Evolutionary conservation across 495 filamentous ascomycete species (phyloP), one percentile per base, ranked within the genome.

Genomic region (Lophium mytilinum): DNA sequence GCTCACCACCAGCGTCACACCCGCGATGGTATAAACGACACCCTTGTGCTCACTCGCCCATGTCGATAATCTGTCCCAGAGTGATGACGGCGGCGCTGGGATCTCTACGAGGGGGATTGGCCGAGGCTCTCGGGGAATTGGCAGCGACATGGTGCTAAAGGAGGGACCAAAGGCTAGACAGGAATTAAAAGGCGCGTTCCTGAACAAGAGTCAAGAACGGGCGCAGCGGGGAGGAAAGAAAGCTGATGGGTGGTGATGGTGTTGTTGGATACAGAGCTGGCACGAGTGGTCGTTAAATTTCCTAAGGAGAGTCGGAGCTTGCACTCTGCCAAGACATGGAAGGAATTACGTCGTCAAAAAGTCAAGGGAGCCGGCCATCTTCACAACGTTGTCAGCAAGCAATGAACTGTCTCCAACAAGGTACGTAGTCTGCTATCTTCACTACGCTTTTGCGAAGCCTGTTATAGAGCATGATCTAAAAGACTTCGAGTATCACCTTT

Each of bases 31-130:
- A 72, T 96, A 98, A 39, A 96, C 93, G 46, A 91, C 77, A 40
- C 86, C 87, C 75, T 96, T 98, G 70, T 98, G 86, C 66, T 97
- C 93, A 0, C 91, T 89, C 21, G 86, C 89, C 90, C 92, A 98
- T 71, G 80, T 87, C 60, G 89, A 87, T 66, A 96, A 73, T 57
- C 90, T 84, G 71, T 92, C 85, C 89, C 89, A 95, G 52, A 94
- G 68, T 18, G 90, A 89, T 57, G 86, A 79, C 50, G 79, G 68
- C 52, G 77, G 72, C 35, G 80, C 68, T 46, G 77, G n/a, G 12
- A 58, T 46, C 37, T 57, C 51, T 36, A 33, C 51, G 50, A 61
- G 51, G 19, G 75, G 63, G 78, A 69, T 53, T 72, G 76, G 66
- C 76, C 76, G 57, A 79, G 71, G 67, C 76, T 72, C 50, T 46